A percentile compares a stretch with the other conserved stretches of the same genome.
Conservation (phyloP, 306 rosid genomes). For the Corylus avellana region DNA sequence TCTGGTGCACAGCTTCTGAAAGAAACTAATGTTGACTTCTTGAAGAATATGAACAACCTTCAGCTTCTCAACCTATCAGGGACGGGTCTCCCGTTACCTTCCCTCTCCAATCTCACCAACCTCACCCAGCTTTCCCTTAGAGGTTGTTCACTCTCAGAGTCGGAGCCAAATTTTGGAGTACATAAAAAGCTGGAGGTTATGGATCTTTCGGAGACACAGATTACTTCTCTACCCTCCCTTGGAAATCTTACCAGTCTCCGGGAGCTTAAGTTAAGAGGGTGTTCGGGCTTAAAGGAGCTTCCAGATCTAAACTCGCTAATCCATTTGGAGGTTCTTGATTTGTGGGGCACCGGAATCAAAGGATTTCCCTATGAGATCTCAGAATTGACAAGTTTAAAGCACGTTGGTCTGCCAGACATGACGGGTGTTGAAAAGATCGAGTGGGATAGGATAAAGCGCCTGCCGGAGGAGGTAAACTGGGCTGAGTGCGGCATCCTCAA, state of each 20-base stretch:
- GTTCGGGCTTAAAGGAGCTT: constrained; percentile 11
- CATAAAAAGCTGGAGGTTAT: constrained; percentile 29
- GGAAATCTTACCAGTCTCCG: constrained; percentile 17
- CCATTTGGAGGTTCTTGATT: constrained; percentile 32
- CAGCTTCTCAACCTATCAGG: constrained; percentile 34
- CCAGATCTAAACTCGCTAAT: background rate
- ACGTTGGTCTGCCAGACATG: constrained; percentile 27
- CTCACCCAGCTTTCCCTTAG: constrained; percentile 35
- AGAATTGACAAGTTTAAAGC: constrained; percentile 14
- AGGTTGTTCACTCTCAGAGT: constrained; percentile 9
- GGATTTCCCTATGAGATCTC: constrained; percentile 25
- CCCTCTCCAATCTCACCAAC: constrained; percentile 8
- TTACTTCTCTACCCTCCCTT: constrained; percentile 20
- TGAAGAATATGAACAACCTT: constrained; percentile 19
- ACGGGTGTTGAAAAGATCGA: background rate
- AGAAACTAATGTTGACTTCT: constrained; percentile 14
- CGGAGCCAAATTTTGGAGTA: background rate
- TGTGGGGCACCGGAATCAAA: constrained; percentile 24
- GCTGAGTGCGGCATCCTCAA: constrained; percentile 15
- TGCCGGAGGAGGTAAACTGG: constrained; percentile 36
- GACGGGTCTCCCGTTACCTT: constrained; percentile 14
- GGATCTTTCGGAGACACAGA: constrained; percentile 32
- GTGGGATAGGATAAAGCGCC: constrained; percentile 17
- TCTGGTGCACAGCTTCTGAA: constrained; percentile 14
- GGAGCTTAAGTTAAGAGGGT: constrained; percentile 29